These are phyloP conservation scores for Ogataea allantospora DNA, from an alignment of 805 yeast genomes.

Conservation along the genomic window DNA sequence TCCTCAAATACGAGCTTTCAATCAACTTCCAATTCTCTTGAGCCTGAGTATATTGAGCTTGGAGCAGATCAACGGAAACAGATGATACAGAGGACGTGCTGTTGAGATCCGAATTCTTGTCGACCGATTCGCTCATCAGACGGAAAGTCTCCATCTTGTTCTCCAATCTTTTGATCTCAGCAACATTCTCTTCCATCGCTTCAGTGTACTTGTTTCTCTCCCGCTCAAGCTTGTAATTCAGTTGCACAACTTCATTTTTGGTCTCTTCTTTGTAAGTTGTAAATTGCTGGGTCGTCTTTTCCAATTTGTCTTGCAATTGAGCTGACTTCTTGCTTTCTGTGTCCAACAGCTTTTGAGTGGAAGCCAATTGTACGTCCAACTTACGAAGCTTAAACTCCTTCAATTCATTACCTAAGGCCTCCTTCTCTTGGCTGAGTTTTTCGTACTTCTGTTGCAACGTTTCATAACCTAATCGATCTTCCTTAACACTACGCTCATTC, in stretches of 20 bases:
- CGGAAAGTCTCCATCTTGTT: slow-evolving; percentile 67
- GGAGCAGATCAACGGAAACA: slow-evolving; percentile 45
- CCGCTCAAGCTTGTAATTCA: slow-evolving; percentile 31
- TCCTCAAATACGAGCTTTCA: slow-evolving; percentile 60
- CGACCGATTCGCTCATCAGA: slow-evolving; percentile 52
- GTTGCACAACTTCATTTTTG: slow-evolving; percentile 23
- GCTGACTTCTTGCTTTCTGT: slow-evolving; percentile 35
- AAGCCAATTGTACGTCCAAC: slow-evolving; percentile 32
- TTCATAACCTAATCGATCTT: slow-evolving; percentile 33
- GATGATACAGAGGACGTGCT: slow-evolving; percentile 9
- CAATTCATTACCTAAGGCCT: slow-evolving; percentile 27
- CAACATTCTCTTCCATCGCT: slow-evolving; percentile 32
- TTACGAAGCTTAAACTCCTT: slow-evolving; percentile 35
- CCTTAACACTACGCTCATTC: slow-evolving; percentile 26
- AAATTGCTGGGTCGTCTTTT: slow-evolving; percentile 22
- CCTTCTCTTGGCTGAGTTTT: slow-evolving; percentile 24
- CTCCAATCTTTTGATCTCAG: slow-evolving; percentile 61
- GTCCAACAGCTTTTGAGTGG: slow-evolving; percentile 32
- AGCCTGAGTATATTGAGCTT: slow-evolving; percentile 70
- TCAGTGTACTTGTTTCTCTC: slow-evolving; percentile 28
- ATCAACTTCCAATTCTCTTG: slow-evolving; percentile 81
- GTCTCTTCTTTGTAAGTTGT: slow-evolving; percentile 26
- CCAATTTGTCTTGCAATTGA: slow-evolving; percentile 23
- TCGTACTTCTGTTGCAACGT: slow-evolving; percentile 26
- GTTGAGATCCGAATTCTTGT: slow-evolving; percentile 6